phyloP scores from a whole-genome alignment of 2,329 filamentous ascomycete genomes.

The Drechslerella coelobrocha region DNA sequence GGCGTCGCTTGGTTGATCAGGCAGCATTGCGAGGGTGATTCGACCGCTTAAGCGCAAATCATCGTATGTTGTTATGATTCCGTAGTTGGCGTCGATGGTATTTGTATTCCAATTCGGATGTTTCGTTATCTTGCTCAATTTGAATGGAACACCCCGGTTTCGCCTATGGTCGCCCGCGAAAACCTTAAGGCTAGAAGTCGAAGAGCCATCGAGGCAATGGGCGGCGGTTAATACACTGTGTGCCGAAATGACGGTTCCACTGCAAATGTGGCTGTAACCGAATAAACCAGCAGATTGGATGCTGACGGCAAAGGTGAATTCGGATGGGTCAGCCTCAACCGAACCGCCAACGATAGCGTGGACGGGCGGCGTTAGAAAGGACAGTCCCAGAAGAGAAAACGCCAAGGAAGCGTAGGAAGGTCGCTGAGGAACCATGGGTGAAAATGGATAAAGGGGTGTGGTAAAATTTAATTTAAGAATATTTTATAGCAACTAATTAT shows the following conservation, averaged over 20 bases:
- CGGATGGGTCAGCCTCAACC: neutral
- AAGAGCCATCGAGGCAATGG: neutral
- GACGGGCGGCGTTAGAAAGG: neutral
- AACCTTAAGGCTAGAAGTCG: neutral
- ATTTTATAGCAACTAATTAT: too few species aligned
- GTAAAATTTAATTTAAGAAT: too few species aligned
- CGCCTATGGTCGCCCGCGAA: neutral
- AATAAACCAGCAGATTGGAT: neutral
- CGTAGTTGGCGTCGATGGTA: neutral
- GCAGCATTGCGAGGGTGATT: neutral
- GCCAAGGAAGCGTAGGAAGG: neutral
- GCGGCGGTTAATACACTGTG: neutral
- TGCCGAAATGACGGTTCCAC: neutral
- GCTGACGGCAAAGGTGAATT: neutral
- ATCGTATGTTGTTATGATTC: neutral
- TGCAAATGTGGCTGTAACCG: neutral
- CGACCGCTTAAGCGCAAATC: neutral
- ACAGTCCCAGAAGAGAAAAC: neutral
- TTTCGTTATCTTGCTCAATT: neutral
- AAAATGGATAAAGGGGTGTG: too few species aligned
- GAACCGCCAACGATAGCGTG: constrained; percentile 2
- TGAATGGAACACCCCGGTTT: neutral
- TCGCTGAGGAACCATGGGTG: constrained; percentile 5
- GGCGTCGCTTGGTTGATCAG: neutral
- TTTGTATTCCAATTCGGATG: constrained; percentile 6